Evolutionary conservation across 2,329 filamentous ascomycete genomes (phyloP).

Genomic region (Trichoderma brevicompactum): DNA sequence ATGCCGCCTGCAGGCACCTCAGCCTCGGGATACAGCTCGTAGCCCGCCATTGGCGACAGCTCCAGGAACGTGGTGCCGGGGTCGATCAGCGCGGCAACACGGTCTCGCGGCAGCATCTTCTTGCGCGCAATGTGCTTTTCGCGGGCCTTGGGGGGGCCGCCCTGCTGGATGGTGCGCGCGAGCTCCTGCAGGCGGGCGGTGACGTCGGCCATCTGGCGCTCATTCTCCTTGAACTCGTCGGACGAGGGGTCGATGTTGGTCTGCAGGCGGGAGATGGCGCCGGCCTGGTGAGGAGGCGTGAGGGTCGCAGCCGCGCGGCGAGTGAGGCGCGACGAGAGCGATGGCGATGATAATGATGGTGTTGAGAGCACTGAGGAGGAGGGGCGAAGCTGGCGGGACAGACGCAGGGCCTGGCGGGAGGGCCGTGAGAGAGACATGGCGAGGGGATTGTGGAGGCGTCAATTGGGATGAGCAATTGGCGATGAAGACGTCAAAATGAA

Average conservation of each 20-base stretch:
- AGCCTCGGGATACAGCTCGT: conserved; percentile 83
- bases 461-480: background rate
- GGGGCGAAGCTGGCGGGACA: conserved; percentile 41
- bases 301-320: conserved; percentile 68
- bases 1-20: conserved; percentile 90
- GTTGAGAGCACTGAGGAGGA: conserved; percentile 34
- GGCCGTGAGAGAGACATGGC: conserved; percentile 55
- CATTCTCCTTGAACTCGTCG: conserved; percentile 80
- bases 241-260: conserved; percentile 77
- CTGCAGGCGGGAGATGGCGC: conserved; percentile 79
- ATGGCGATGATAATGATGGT: background rate
- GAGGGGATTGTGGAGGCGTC: background rate
- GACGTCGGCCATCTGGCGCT: conserved; percentile 73
- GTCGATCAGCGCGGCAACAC: conserved; percentile 84
- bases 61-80: conserved; percentile 90
- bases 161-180: conserved; percentile 71
- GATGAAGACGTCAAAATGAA: background rate
- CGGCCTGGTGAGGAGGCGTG: conserved; percentile 78
- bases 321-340: background rate
- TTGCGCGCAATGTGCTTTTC: conserved; percentile 85
- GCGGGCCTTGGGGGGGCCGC: conserved; percentile 79
- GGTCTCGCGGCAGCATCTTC: conserved; percentile 93
- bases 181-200: conserved; percentile 70
- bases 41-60: conserved; percentile 86
- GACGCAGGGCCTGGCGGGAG: conserved; percentile 52